phyloP scores from a whole-genome alignment of 2,329 filamentous ascomycete genomes.

The Aspergillus sp. region DNA sequence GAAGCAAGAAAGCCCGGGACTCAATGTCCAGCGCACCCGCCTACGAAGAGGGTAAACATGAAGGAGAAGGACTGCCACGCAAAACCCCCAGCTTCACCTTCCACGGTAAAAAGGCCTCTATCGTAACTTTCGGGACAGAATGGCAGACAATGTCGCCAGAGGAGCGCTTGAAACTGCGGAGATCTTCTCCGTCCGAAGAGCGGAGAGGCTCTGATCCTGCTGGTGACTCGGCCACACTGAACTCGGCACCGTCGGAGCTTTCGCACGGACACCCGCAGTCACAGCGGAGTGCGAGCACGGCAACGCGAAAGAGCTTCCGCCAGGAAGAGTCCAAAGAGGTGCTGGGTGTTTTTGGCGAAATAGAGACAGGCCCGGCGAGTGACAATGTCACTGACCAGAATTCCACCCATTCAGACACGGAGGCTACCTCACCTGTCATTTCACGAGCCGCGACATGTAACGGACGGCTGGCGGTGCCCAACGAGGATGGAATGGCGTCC shows the following conservation, averaged over 20 bases:
- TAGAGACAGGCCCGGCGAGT: background rate
- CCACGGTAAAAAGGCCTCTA: slow-evolving; percentile 94
- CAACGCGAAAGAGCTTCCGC: slow-evolving; percentile 50
- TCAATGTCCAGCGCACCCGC: slow-evolving; percentile 51
- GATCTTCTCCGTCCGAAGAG: slow-evolving; percentile 33
- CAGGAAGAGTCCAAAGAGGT: slow-evolving; percentile 15
- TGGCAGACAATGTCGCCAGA: slow-evolving; percentile 69
- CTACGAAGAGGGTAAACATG: slow-evolving; percentile 42
- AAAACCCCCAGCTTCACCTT: slow-evolving; percentile 86
- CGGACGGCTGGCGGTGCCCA: slow-evolving; percentile 1
- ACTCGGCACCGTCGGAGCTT: slow-evolving; percentile 13
- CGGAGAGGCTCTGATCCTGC: slow-evolving; percentile 26
- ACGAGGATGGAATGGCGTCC: slow-evolving; percentile 4
- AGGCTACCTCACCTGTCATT: background rate
- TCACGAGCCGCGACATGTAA: slow-evolving; percentile 1
- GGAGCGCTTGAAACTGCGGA: slow-evolving; percentile 59
- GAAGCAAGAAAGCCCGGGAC: slow-evolving; percentile 69
- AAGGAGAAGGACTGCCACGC: slow-evolving; percentile 62
- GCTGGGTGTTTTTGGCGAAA: background rate
- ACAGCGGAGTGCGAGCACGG: slow-evolving; percentile 55
- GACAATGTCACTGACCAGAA: slow-evolving; percentile 4
- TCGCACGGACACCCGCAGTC: slow-evolving; percentile 50
- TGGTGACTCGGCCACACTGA: slow-evolving; percentile 18
- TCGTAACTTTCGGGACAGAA: slow-evolving; percentile 93
- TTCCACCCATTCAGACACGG: slow-evolving; percentile 2